A percentile compares a stretch with the other conserved stretches of the same genome.
These are phyloP conservation scores for Psilocybe cyanescens DNA, from an alignment of 768 basidiomycete species.

Conservation along the genomic window DNA sequence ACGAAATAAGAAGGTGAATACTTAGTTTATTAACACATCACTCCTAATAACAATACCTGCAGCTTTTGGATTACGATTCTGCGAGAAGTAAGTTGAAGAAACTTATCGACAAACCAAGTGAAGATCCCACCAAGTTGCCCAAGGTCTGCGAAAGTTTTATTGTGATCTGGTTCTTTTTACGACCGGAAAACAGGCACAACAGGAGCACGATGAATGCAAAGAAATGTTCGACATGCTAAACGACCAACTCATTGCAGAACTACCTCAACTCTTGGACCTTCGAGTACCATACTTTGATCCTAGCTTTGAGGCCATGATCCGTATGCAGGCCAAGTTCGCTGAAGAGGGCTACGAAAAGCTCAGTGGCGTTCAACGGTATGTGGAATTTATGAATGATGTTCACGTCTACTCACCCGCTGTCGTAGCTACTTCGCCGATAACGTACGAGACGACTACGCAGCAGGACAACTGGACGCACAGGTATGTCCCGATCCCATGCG, in stretches of 20 bases:
- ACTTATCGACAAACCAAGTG: constrained; percentile 87
- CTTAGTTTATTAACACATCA: not conserved
- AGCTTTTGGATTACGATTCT: constrained; percentile 96
- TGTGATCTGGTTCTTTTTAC: not conserved
- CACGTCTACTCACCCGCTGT: not conserved
- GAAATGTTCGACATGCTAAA: constrained; percentile 95
- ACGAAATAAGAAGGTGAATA: constrained; percentile 89
- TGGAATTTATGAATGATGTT: constrained; percentile 9
- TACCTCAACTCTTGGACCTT: constrained; percentile 91
- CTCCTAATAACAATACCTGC: not conserved
- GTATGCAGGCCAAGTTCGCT: constrained; percentile 97
- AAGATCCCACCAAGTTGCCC: constrained; percentile 91
- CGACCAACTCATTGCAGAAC: constrained; percentile 86
- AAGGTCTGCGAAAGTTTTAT: constrained; percentile 47
- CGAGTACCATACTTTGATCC: constrained; percentile 99
- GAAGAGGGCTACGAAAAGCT: constrained; percentile 99
- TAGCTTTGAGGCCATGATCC: constrained; percentile 98
- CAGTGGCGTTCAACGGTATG: constrained; percentile 87
- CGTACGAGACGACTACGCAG: constrained; percentile 96
- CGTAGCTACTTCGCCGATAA: constrained; percentile 85
- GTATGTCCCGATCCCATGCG: constrained; percentile 37
- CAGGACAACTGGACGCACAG: constrained; percentile 94
- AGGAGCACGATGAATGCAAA: constrained; percentile 93
- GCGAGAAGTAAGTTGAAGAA: constrained; percentile 91
- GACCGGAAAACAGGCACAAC: constrained; percentile 70